phyloP scores from a whole-genome alignment of 441 rosid species.

The Erysimum cheiri region DNA sequence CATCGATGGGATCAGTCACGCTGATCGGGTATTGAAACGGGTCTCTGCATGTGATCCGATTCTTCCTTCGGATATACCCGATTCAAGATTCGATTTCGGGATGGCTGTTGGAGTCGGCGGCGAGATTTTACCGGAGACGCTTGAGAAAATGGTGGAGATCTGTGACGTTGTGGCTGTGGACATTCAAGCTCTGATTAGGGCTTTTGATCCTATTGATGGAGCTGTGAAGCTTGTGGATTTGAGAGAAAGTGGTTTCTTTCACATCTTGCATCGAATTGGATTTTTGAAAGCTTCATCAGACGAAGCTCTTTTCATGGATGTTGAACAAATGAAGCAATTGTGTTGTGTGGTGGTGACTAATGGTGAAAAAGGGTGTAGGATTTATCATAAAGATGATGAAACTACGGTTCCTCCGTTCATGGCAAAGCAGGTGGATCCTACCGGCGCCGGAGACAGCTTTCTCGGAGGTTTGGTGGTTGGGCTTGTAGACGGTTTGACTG shows the following conservation, averaged over 20 bases:
- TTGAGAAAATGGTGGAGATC: conserved; percentile 73
- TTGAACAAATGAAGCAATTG: conserved; percentile 68
- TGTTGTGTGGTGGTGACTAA: conserved; percentile 87
- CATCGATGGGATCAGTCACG: conserved; percentile 45
- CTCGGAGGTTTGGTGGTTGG: conserved; percentile 83
- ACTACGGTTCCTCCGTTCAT: conserved; percentile 58
- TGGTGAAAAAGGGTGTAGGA: conserved; percentile 78
- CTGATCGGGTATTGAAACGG: conserved; percentile 75
- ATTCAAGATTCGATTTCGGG: conserved; percentile 59
- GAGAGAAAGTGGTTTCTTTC: conserved; percentile 61
- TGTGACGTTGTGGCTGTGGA: conserved; percentile 76
- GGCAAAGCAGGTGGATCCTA: conserved; percentile 86
- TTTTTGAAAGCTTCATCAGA: conserved; percentile 86
- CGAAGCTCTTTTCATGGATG: conserved; percentile 79
- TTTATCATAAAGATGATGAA: conserved; percentile 58
- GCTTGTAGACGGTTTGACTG: conserved; percentile 70
- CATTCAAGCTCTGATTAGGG: conserved; percentile 79
- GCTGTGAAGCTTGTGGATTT: conserved; percentile 64
- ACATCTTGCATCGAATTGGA: conserved; percentile 63
- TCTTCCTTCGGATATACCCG: conserved; percentile 67
- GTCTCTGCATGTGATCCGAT: conserved; percentile 75
- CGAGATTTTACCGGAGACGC: conserved; percentile 80
- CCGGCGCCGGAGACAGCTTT: conserved; percentile 94
- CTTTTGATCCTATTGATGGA: conserved; percentile 63
- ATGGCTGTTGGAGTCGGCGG: conserved; percentile 98